Conservation (phyloP, 1,284 basidiomycete species). For the Ganoderma leucocontextum region DNA sequence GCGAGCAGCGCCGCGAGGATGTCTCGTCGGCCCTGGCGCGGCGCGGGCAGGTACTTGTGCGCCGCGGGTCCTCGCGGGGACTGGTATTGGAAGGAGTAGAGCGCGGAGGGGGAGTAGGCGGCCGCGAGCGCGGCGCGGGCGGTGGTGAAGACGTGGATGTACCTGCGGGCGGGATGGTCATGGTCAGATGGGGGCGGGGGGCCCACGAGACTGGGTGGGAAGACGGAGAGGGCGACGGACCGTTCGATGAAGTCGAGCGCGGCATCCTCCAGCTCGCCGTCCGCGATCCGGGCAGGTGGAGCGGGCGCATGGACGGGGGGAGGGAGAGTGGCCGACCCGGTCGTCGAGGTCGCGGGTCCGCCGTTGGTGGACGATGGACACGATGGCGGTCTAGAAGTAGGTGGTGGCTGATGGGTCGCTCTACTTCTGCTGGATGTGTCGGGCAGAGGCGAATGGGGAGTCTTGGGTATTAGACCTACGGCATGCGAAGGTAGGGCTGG, state of each 20-base stretch:
- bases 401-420: neutral
- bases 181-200: neutral
- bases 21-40: constrained; percentile 28
- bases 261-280: constrained; percentile 24
- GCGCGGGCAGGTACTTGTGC: neutral
- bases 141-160: constrained; percentile 32
- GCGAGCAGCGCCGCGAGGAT: constrained; percentile 34
- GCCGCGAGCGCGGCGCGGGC: constrained; percentile 37
- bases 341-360: neutral
- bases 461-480: neutral
- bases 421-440: neutral
- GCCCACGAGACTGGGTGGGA: neutral
- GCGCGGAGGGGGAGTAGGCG: constrained; percentile 38
- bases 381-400: neutral
- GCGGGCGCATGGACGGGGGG: neutral
- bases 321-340: neutral
- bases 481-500: neutral
- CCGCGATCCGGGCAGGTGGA: neutral
- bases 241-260: constrained; percentile 35
- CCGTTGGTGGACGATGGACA: neutral
- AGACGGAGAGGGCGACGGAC: constrained; percentile 23
- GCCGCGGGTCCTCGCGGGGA: neutral
- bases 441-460: neutral
- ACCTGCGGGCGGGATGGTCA: constrained; percentile 27
- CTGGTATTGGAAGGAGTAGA: constrained; percentile 34